Conservation (phyloP, 371 early-diverging fungal genomes). For the Chytridium lagenaria region DNA sequence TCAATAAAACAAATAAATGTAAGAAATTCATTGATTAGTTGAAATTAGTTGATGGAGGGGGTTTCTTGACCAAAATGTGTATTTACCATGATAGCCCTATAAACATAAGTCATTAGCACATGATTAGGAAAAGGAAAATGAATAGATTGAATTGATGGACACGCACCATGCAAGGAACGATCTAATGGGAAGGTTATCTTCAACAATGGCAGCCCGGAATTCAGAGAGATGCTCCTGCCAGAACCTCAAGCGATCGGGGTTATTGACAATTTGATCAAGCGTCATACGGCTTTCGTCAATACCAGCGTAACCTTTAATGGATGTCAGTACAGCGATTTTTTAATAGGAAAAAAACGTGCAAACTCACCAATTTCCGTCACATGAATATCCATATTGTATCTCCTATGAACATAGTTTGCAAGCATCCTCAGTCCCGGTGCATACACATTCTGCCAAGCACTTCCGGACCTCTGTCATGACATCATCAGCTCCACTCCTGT, state of each 20-base stretch:
- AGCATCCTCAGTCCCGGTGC: conserved; percentile 12
- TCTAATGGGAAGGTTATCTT: conserved; percentile 4
- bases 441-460: conserved; percentile 15
- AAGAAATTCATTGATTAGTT: neutral
- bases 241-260: neutral
- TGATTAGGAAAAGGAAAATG: neutral
- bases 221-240: conserved; percentile 5
- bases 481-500: neutral
- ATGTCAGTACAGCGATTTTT: neutral
- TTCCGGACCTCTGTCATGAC: neutral
- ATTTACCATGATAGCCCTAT: too few species aligned
- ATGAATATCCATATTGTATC: conserved; percentile 19
- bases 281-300: neutral
- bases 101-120: too few species aligned
- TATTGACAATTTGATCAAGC: neutral
- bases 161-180: conserved; percentile 9
- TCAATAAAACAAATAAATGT: neutral
- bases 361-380: conserved; percentile 12
- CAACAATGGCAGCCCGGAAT: conserved; percentile 1
- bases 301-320: conserved; percentile 5
- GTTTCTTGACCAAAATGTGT: too few species aligned
- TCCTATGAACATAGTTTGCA: neutral
- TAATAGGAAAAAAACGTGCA: neutral
- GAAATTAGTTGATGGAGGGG: too few species aligned
- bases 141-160: neutral